These are phyloP conservation scores for Penicillium verrucosum DNA, from an alignment of 2,329 filamentous ascomycete species.

Conservation along the genomic window DNA sequence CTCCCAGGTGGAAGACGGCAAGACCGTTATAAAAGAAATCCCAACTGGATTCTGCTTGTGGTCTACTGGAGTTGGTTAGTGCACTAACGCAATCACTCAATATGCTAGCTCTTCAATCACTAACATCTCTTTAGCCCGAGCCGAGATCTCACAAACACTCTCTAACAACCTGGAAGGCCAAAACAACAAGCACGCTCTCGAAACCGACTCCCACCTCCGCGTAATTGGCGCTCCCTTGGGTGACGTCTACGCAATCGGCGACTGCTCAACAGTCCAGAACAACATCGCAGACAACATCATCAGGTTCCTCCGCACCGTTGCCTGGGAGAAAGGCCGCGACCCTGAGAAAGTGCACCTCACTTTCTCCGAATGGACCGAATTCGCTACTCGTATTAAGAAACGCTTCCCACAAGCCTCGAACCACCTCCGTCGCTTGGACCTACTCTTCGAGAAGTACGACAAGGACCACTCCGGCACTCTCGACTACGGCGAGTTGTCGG, in stretches of 20 bases:
- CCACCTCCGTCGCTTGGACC: slow-evolving; percentile 85
- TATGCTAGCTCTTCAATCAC: background rate
- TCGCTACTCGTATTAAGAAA: slow-evolving; percentile 78
- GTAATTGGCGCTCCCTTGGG: slow-evolving; percentile 84
- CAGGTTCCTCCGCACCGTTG: slow-evolving; percentile 80
- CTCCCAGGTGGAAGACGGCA: slow-evolving; percentile 75
- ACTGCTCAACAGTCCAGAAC: slow-evolving; percentile 96
- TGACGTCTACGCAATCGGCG: slow-evolving; percentile 93
- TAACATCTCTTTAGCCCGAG: slow-evolving; percentile 56
- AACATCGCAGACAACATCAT: slow-evolving; percentile 91
- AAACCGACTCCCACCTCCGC: slow-evolving; percentile 90
- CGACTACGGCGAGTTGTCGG: slow-evolving; percentile 86
- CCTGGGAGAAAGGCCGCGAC: slow-evolving; percentile 88
- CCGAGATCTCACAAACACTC: slow-evolving; percentile 72
- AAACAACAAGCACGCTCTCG: slow-evolving; percentile 84
- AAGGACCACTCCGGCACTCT: slow-evolving; percentile 89
- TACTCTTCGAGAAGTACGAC: slow-evolving; percentile 88
- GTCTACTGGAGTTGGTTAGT: slow-evolving; percentile 80
- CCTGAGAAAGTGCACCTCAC: slow-evolving; percentile 82
- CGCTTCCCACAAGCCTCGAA: slow-evolving; percentile 87
- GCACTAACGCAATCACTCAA: background rate
- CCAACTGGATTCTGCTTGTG: slow-evolving; percentile 95
- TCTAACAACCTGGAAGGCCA: slow-evolving; percentile 74
- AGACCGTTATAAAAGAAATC: slow-evolving; percentile 80
- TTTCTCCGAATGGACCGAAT: slow-evolving; percentile 81